phyloP scores from a whole-genome alignment of 768 basidiomycete species.

The Inosperma sp. region DNA sequence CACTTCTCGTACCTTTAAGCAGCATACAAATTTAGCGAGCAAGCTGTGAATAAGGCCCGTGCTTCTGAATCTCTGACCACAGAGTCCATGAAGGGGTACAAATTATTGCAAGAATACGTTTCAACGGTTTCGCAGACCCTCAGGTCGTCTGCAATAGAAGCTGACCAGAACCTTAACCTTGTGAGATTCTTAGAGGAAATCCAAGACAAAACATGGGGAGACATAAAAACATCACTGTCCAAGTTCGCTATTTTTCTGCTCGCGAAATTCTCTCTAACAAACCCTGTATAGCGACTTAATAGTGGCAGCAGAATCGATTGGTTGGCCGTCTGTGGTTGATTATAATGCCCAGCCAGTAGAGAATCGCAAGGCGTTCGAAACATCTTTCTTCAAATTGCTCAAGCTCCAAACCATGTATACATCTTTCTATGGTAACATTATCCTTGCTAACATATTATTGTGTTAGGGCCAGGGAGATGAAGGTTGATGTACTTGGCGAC shows the following conservation, averaged over 20 bases:
- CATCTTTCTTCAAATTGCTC: slow-evolving; percentile 71
- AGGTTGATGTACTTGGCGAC: slow-evolving; percentile 22
- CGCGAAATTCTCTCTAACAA: background rate
- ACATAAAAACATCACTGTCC: slow-evolving; percentile 63
- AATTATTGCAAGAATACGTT: slow-evolving; percentile 59
- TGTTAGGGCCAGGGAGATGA: slow-evolving; percentile 51
- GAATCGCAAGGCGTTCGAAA: slow-evolving; percentile 64
- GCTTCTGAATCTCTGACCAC: slow-evolving; percentile 36
- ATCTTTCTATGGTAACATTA: background rate
- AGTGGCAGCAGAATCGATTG: slow-evolving; percentile 61
- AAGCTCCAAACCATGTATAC: slow-evolving; percentile 74
- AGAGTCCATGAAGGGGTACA: slow-evolving; percentile 52
- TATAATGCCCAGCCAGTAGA: slow-evolving; percentile 48
- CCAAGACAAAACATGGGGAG: slow-evolving; percentile 69
- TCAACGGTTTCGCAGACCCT: slow-evolving; percentile 43
- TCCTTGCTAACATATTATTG: slow-evolving; percentile 5
- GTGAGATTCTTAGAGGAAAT: slow-evolving; percentile 57
- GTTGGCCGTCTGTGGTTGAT: slow-evolving; percentile 81
- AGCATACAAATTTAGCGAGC: slow-evolving; percentile 42
- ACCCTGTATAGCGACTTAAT: slow-evolving; percentile 37
- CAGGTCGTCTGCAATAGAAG: slow-evolving; percentile 41
- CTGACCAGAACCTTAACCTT: slow-evolving; percentile 53
- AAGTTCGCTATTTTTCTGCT: slow-evolving; percentile 40
- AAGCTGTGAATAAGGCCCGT: slow-evolving; percentile 51
- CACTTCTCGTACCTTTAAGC: slow-evolving; percentile 7